These are phyloP conservation scores for Ophiostoma australiae DNA, from an alignment of 2,329 filamentous ascomycete species.

Conservation along the genomic window DNA sequence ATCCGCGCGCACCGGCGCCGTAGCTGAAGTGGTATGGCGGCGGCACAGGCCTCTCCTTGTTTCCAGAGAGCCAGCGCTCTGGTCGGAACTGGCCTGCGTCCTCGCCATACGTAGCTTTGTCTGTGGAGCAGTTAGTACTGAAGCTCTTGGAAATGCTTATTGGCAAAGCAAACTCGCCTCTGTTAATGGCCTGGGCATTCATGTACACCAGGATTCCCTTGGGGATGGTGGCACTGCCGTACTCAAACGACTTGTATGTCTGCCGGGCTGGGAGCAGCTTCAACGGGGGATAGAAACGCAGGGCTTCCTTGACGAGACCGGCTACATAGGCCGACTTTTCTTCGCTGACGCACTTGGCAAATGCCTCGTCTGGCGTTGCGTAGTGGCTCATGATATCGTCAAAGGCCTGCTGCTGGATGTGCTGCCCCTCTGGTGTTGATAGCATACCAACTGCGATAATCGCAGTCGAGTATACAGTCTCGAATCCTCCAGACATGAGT, in stretches of 20 bases:
- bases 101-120: slow-evolving; percentile 1
- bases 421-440: neutral
- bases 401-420: neutral
- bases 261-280: neutral
- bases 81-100: neutral
- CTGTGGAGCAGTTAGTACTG: neutral
- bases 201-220: neutral
- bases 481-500: neutral
- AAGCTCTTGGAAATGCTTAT: neutral
- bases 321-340: neutral
- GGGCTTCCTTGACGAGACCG: neutral
- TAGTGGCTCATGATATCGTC: neutral
- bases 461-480: neutral
- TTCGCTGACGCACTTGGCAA: neutral
- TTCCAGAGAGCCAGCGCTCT: slow-evolving; percentile 56
- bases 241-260: neutral
- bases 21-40: slow-evolving; percentile 54
- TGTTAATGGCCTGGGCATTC: neutral
- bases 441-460: slow-evolving; percentile 13
- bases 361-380: neutral
- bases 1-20: slow-evolving; percentile 49
- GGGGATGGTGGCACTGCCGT: neutral
- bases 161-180: neutral
- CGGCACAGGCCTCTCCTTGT: slow-evolving; percentile 44
- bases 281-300: neutral